Base-by-base conservation (phyloP, 257 asterid genomes). In the Nicotiana paniculata region DNA sequence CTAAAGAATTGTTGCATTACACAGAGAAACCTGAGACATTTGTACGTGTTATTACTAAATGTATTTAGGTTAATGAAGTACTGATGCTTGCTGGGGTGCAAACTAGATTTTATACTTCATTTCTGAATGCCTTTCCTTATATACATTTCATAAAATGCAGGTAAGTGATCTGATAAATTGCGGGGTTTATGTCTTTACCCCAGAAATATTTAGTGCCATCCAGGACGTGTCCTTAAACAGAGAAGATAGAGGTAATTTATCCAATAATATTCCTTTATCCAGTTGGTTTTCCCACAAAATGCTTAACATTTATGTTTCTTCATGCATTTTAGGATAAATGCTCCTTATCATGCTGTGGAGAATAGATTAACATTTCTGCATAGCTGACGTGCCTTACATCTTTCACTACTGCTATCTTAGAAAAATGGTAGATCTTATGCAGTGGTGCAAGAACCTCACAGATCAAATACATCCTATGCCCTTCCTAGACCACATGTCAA, bases 11-110 rank as follows among this genome's bases (percentile, higher is more conserved):
- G 77, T 85, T 93, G 88, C 97, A 93, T 87, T 93, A 93, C 90
- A 90, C 95, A 16, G 97, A 93, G 88, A 93, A 93, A 86, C 97
- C 97, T 4, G 95, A 92, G 87, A 93, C 98, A 39, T 94, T 94
- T 88, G 98, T 94, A 90, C 32, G 97, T 88, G 75, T 77, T 65
- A 64, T 69, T 57, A 64, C 24, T 26, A 26, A n/a, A 43, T 26
- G 17, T 46, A 10, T 39, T 72, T 43, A 72, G 51, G 32, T 70
- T 37, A 55, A 80, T 33, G 63, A 67, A 69, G 68, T 77, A 81
- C 66, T 59, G 21, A 43, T 63, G 62, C 39, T 83, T 62, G 18
- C 18, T 57, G 68, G 64, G 35, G 35, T 62, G 37, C 17, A 62
- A 62, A 24, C 68, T 24, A 12, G 18, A 62, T 62, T 9, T 39